phyloP scores from a whole-genome alignment of 2,329 filamentous ascomycete species.

The Calonectria crousiana region DNA sequence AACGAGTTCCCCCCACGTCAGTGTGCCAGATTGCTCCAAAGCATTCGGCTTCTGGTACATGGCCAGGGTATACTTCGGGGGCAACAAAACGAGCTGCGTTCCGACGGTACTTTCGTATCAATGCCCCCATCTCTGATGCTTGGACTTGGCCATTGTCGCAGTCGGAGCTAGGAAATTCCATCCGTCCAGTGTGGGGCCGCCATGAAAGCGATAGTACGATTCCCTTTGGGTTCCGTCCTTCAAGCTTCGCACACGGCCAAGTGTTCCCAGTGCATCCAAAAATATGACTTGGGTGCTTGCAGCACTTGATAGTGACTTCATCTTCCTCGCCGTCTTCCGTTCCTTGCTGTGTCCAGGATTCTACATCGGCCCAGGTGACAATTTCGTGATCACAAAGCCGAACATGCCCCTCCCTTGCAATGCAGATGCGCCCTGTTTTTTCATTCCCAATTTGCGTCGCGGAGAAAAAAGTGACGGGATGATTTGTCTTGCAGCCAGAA shows the following conservation, averaged over 20 bases:
- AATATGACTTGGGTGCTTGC: not conserved
- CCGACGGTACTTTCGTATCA: not conserved
- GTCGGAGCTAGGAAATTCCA: not conserved
- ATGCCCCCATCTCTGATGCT: not conserved
- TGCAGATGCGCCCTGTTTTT: not conserved
- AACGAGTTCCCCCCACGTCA: not conserved
- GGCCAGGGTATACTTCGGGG: not conserved
- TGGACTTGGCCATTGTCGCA: not conserved
- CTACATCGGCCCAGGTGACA: not conserved
- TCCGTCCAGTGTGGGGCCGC: not conserved
- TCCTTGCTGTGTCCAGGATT: not conserved
- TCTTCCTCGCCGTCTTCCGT: not conserved
- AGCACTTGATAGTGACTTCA: not conserved
- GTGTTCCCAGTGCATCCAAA: not conserved
- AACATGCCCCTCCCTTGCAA: not conserved
- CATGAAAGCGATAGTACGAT: not conserved
- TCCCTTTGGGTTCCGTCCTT: not conserved
- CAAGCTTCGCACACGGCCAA: not conserved
- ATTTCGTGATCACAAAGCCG: not conserved
- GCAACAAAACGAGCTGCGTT: not conserved
- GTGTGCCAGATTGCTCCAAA: not conserved
- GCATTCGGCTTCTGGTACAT: not conserved
- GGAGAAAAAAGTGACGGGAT: not conserved
- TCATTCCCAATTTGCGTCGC: not conserved
- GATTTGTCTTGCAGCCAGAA: not conserved